Percentiles rank a stretch among this genome's conserved stretches.
These are phyloP conservation scores for Sarcomyxa edulis DNA, from an alignment of 768 basidiomycete species.

Conservation along the genomic window DNA sequence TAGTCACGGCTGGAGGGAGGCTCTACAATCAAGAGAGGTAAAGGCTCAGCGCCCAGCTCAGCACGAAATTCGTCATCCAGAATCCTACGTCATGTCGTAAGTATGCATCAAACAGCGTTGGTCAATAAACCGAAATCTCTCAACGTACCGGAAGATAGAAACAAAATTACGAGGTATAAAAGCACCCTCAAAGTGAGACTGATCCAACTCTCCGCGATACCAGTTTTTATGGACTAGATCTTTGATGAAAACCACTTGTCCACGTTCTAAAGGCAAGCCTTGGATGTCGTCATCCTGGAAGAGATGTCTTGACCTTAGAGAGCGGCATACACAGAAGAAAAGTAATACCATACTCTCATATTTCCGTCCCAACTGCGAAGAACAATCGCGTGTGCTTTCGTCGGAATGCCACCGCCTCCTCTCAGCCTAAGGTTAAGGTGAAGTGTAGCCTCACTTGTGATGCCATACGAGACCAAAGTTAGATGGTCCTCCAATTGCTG, in stretches of 20 bases:
- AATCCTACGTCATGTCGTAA: too few species aligned
- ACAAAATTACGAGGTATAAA: neutral
- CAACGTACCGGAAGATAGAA: too few species aligned
- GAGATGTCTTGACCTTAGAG: neutral
- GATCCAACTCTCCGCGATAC: neutral
- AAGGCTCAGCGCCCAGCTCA: too few species aligned
- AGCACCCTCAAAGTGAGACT: neutral
- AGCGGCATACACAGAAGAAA: neutral
- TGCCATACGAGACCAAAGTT: neutral
- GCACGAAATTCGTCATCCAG: too few species aligned
- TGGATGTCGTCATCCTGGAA: neutral
- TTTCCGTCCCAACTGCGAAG: neutral
- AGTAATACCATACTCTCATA: neutral
- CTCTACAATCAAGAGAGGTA: too few species aligned
- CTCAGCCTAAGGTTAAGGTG: neutral
- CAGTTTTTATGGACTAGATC: neutral
- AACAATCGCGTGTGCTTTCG: neutral
- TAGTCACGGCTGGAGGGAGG: too few species aligned
- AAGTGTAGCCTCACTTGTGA: neutral
- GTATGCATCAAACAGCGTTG: too few species aligned
- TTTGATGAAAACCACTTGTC: neutral
- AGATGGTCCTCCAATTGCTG: too few species aligned
- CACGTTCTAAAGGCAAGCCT: neutral
- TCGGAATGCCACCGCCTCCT: neutral
- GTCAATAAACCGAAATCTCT: too few species aligned